Conservation (phyloP, 108 stramenopile genomes). For the Schizochytrium sp. region DNA sequence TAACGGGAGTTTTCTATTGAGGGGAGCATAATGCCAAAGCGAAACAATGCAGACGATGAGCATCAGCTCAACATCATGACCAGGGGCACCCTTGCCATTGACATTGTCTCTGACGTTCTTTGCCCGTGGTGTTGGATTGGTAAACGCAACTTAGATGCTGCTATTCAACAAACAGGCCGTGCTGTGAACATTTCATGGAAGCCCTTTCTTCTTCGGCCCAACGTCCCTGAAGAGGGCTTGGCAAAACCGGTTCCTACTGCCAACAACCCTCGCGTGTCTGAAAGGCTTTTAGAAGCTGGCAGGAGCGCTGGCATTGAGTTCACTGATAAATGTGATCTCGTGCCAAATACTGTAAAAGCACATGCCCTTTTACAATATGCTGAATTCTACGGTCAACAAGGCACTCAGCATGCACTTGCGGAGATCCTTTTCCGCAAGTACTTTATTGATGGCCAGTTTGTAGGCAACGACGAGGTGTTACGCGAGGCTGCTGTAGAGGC, state of each 20-base stretch:
- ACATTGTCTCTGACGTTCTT: neutral
- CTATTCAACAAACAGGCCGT: neutral
- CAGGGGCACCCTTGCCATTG: constrained; percentile 9
- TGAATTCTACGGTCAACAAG: neutral
- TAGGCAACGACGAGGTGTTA: neutral
- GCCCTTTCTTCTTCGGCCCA: neutral
- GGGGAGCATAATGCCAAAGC: neutral
- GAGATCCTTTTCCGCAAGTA: constrained; percentile 8
- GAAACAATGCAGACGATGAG: neutral
- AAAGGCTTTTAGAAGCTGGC: neutral
- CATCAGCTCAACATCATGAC: neutral
- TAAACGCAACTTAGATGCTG: constrained; percentile 17
- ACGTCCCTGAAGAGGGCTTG: constrained; percentile 19
- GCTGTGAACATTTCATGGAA: neutral
- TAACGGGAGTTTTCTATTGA: no score
- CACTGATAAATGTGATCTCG: neutral
- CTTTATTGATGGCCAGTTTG: neutral
- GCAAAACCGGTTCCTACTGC: neutral
- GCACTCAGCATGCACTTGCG: neutral
- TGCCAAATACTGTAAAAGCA: neutral
- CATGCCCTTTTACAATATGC: neutral
- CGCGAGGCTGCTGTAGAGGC: constrained; percentile 18
- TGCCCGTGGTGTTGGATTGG: constrained; percentile 51
- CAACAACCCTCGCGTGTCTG: neutral
- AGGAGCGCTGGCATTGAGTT: neutral